A percentile compares a stretch with the other conserved stretches of the same genome.
These are phyloP conservation scores for Tetraselmis striata DNA, from an alignment of 139 green algal genomes.

Conservation along the genomic window DNA sequence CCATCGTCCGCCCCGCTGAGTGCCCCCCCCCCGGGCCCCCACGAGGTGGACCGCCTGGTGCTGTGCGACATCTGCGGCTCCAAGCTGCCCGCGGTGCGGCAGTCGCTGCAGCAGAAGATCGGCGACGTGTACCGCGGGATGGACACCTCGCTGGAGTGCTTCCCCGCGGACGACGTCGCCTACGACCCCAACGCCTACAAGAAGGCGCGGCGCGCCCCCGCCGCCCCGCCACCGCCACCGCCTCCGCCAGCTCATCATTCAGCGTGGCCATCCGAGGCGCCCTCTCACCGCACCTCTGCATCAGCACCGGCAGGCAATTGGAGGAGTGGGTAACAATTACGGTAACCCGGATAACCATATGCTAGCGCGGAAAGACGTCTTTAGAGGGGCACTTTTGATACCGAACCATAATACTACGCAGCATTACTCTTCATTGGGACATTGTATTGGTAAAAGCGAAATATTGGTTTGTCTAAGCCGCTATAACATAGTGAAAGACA, in stretches of 20 bases:
- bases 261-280: too few relatives aligned
- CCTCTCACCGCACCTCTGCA: too few relatives aligned
- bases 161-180: conserved; percentile 42
- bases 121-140: conserved; percentile 34
- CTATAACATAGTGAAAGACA: too few relatives aligned
- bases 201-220: conserved; percentile 5
- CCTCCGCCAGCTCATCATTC: not conserved
- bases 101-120: conserved; percentile 34
- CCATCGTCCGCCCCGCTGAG: not conserved
- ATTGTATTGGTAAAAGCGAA: too few relatives aligned
- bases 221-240: not conserved
- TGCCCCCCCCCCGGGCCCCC: not conserved
- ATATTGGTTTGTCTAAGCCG: too few relatives aligned
- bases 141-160: conserved; percentile 34
- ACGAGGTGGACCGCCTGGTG: conserved; percentile 33
- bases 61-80: conserved; percentile 36
- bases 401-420: too few relatives aligned
- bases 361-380: too few relatives aligned
- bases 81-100: conserved; percentile 35
- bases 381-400: too few relatives aligned
- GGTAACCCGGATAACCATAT: too few relatives aligned
- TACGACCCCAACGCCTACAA: conserved; percentile 35
- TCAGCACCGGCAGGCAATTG: too few relatives aligned
- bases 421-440: too few relatives aligned
- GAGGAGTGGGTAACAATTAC: too few relatives aligned